Evolutionary conservation across 2,329 filamentous ascomycete genomes (phyloP), one percentile per base, ranked within the genome.

Genomic region (Graphiopsis chlorocephala): DNA sequence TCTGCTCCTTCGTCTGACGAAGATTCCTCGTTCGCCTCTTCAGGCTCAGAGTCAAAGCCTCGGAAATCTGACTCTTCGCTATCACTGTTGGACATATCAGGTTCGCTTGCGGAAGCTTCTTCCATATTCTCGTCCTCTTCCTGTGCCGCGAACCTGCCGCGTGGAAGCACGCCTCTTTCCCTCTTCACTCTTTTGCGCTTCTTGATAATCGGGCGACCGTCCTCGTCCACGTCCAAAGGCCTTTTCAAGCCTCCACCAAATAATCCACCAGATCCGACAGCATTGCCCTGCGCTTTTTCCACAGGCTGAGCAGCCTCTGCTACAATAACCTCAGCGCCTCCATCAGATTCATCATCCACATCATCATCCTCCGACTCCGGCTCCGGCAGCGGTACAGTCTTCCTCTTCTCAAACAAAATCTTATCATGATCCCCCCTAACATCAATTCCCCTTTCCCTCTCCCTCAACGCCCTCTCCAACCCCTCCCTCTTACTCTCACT

Each of bases 221-320:
- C 87, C 1, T 91, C 88, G 67, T 92, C 92, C 11, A 92, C 70
- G 55, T 96, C 90, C 12, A 99, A 81, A 1, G 93, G 92, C 48
- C 93, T 85, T 76, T 98, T 98, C 65, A 99, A 78, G 7, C 95
- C 95, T 66, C 88, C 89, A 23, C 95, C 95, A 61, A 86, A 79
- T 14, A 72, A 53, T 14, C 60, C 60, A 14, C 60, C 60, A 17
- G 60, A 62, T n/a, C 60, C 60, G 3, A 62, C 60, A 10, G 31
- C 17, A 42, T 31, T 62, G 7, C 29, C 35, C 29, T 42, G n/a
- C 12, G 60, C 31, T 20, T 7, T 69, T 8, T 25, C 29, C 4
- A 17, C 28, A 15, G 31, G 17, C 12, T 42, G 29, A 17, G 60
- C 47, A 29, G 25, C 26, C 20, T 59, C 6, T 20, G 50, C 29